phyloP scores from a whole-genome alignment of 371 early-diverging fungal genomes.

The Zychaea mexicana region DNA sequence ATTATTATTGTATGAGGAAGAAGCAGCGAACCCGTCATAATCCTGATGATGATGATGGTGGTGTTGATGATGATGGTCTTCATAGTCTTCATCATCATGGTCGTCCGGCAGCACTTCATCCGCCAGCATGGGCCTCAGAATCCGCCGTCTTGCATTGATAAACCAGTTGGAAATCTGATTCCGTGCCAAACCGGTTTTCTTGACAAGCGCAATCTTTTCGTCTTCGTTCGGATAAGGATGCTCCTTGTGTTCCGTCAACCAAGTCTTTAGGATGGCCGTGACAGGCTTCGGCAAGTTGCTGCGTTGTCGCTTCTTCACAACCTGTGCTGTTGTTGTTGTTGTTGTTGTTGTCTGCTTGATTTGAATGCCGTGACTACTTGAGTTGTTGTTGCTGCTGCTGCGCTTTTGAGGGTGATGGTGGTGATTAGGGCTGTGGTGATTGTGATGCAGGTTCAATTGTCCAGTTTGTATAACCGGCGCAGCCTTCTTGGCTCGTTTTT shows the following conservation, averaged over 20 bases:
- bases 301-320: constrained; percentile 46
- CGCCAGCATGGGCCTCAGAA: constrained; percentile 46
- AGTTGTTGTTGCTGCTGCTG: neutral
- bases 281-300: constrained; percentile 67
- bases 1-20: too few species aligned
- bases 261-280: constrained; percentile 67
- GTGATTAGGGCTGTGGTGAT: neutral
- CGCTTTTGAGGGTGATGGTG: neutral
- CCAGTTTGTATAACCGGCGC: neutral
- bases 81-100: constrained; percentile 27
- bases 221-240: constrained; percentile 86
- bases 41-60: neutral
- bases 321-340: neutral
- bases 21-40: neutral
- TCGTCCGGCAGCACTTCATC: constrained; percentile 1
- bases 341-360: neutral
- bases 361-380: neutral
- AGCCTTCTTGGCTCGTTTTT: neutral
- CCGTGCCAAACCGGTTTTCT: constrained; percentile 66
- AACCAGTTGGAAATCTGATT: constrained; percentile 37
- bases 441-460: neutral
- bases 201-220: constrained; percentile 66
- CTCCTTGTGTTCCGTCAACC: constrained; percentile 74
- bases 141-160: constrained; percentile 82
- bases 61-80: neutral